Evolutionary conservation across 2,329 filamentous ascomycete species (phyloP), one percentile per base, ranked within the genome.

Genomic region (Pseudogymnoascus sp.): DNA sequence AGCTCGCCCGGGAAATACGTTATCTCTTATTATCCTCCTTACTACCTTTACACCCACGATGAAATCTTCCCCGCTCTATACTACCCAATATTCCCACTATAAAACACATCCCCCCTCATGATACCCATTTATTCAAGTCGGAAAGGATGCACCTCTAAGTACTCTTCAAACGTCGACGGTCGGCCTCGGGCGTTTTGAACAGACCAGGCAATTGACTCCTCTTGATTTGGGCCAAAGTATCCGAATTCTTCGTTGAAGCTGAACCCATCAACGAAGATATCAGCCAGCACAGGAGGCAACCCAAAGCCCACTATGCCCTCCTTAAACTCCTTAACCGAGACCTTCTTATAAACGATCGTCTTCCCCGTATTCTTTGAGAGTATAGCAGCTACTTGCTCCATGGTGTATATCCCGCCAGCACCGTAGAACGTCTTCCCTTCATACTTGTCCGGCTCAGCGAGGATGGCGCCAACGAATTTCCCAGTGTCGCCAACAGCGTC

Each of bases 341-440:
- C 14, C 23, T 65, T 43, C 38, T 66, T 61, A 49, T 43, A 63
- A 4, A 60, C 55, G 9, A 67, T 58, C 21, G 31, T 64, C 12
- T 66, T 65, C 2, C 67, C 65, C 5, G 65, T 61, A 3, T 38
- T 7, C 52, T 61, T 67, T 4, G 45, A 61, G 12, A 66, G 18
- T 4, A 60, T 60, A 12, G 21, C 61, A 3, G 23, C 60, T 8
- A 65, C 59, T 12, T 67, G 59, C 18, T 63, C 63, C 37, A 61
- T 40, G 23, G 21, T 63, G 40, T 66, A 65, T 16, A 78, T 64
- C 73, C 73, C 72, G 14, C 71, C 69, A 0, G 80, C 80, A 0
- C 75, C 81, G 16, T 75, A 72, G 31, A 85, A 73, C 2, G 70
- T 75, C 65, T 76, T 77, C 12, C 78, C 79, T 1, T 76, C 71